Conservation (phyloP, 345 rosid genomes). For the Mercurialis annua region DNA sequence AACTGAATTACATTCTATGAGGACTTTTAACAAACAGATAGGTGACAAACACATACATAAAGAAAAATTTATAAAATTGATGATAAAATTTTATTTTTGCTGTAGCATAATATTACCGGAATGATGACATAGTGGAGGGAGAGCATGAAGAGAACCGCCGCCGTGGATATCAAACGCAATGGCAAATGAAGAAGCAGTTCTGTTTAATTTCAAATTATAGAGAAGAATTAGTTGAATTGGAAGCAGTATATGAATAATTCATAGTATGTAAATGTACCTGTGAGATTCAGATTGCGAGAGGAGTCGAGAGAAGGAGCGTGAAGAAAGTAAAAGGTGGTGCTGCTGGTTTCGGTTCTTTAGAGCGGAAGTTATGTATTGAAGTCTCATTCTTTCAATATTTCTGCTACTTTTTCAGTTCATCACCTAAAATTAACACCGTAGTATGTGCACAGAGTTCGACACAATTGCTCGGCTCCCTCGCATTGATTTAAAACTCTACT, state of each 20-base stretch:
- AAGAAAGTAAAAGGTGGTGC: slow-evolving; percentile 9
- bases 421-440: neutral
- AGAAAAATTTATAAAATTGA: no score
- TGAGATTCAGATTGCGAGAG: slow-evolving; percentile 28
- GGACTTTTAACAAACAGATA: no score
- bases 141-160: slow-evolving; percentile 65
- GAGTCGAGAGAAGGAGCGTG: slow-evolving; percentile 42
- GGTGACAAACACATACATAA: no score
- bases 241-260: neutral
- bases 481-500: no score
- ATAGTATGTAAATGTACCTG: slow-evolving; percentile 32
- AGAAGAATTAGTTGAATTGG: neutral
- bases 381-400: slow-evolving; percentile 19
- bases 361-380: slow-evolving; percentile 18
- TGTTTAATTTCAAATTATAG: slow-evolving; percentile 22
- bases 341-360: slow-evolving; percentile 20
- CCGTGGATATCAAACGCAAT: slow-evolving; percentile 90
- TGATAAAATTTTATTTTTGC: no score
- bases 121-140: slow-evolving; percentile 48
- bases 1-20: no score
- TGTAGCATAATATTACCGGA: slow-evolving; percentile 38
- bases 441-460: no score
- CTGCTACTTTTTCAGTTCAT: neutral
- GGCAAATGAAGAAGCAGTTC: slow-evolving; percentile 63
- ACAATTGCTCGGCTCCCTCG: no score